A percentile compares a stretch with the other conserved stretches of the same genome.
phyloP scores from a whole-genome alignment of 2,329 filamentous ascomycete species.

The Exophiala spinifera region DNA sequence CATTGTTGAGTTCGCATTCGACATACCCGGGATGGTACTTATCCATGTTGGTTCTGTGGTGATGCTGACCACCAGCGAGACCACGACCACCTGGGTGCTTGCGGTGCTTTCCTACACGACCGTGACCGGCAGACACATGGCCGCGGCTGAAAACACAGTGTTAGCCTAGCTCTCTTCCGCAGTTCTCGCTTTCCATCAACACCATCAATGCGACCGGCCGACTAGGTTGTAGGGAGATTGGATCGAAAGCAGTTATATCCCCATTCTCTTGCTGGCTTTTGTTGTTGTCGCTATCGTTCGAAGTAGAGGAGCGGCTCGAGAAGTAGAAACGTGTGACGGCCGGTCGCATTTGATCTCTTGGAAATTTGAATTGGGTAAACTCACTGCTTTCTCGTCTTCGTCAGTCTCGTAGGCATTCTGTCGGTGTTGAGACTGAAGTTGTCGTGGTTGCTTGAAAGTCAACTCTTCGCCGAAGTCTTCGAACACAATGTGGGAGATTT shows the following conservation, averaged over 20 bases:
- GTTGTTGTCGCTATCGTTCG: no score
- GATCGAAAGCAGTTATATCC: no score
- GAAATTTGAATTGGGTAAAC: slow-evolving; percentile 26
- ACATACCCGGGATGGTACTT: slow-evolving; percentile 99
- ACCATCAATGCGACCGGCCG: not conserved
- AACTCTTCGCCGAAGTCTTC: not conserved
- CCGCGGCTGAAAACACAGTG: slow-evolving; percentile 65
- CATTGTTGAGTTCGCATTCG: slow-evolving; percentile 48
- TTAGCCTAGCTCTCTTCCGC: slow-evolving; percentile 30
- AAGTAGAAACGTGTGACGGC: not conserved
- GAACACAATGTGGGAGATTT: slow-evolving; percentile 1
- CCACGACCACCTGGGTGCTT: slow-evolving; percentile 78
- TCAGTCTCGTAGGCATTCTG: slow-evolving; percentile 52
- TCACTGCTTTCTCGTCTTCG: slow-evolving; percentile 50
- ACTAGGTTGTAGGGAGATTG: no score
- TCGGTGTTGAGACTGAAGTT: slow-evolving; percentile 33
- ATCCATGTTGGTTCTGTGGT: slow-evolving; percentile 90
- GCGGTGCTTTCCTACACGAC: slow-evolving; percentile 98
- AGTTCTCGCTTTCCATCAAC: not conserved
- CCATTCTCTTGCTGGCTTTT: not conserved
- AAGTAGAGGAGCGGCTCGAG: slow-evolving; percentile 12
- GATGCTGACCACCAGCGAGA: slow-evolving; percentile 99
- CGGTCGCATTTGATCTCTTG: not conserved
- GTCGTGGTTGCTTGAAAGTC: slow-evolving; percentile 13
- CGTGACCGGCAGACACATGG: slow-evolving; percentile 97